These are phyloP conservation scores for Scheffersomyces cryptocercus DNA, from an alignment of 1,139 yeast genomes.

Conservation along the genomic window DNA sequence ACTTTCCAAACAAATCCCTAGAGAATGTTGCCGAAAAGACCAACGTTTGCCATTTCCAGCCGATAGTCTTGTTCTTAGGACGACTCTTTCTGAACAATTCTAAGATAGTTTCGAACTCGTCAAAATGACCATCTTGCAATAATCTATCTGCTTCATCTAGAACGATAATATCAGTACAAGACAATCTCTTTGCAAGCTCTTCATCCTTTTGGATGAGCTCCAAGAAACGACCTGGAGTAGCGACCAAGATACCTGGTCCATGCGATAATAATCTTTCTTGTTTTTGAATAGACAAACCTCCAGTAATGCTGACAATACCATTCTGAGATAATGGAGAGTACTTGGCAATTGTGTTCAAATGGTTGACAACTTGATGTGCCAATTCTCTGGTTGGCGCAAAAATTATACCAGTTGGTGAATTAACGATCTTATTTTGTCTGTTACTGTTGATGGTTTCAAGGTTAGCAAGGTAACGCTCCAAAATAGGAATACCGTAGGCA, in stretches of 20 bases:
- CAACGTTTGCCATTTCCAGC: conserved; percentile 78
- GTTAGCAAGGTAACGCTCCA: conserved; percentile 58
- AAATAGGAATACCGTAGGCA: conserved; percentile 93
- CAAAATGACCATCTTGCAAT: conserved; percentile 94
- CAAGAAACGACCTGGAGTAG: conserved; percentile 93
- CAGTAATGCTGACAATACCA: conserved; percentile 81
- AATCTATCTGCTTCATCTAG: conserved; percentile 98
- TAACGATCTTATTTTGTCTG: conserved; percentile 22
- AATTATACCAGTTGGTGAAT: conserved; percentile 70
- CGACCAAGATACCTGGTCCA: conserved; percentile 83
- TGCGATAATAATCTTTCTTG: conserved; percentile 77
- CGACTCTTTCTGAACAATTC: conserved; percentile 52
- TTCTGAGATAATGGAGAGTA: conserved; percentile 57
- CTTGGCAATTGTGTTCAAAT: conserved; percentile 62
- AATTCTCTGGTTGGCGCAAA: conserved; percentile 96
- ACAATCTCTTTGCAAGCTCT: conserved; percentile 54
- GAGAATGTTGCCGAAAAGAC: conserved; percentile 96
- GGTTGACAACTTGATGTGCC: conserved; percentile 90
- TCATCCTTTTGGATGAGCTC: conserved; percentile 73
- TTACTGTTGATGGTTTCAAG: conserved; percentile 22
- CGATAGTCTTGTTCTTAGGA: conserved; percentile 24
- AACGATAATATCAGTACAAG: conserved; percentile 69
- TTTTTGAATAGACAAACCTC: conserved; percentile 91
- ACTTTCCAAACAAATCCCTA: conserved; percentile 74
- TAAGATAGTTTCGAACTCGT: conserved; percentile 82